Base-by-base conservation (phyloP, 2,329 filamentous ascomycete species). In the Cladophialophora yegresii region DNA sequence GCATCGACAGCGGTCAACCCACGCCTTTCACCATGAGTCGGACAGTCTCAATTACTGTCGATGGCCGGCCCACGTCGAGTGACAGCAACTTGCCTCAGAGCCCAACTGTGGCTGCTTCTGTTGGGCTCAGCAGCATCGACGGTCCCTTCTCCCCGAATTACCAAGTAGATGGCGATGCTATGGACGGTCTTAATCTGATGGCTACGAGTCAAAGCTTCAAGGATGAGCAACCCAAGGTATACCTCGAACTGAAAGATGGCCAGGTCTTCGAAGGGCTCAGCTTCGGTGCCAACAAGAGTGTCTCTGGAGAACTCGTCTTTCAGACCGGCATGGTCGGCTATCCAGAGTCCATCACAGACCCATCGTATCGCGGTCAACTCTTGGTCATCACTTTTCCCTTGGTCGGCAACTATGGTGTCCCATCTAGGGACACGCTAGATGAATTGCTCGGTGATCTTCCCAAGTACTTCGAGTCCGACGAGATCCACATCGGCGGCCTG, bases 261-360 rank as follows among this genome's bases (percentile, higher is more conserved):
- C 87, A 89, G 64, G 86, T 92, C 75, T 96, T 92, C 83, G 91
- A 96, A 77, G 95, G 95, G 72, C 92, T 91, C 83, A 96, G 92
- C 85, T 99, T 99, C 77, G 95, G 95, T 79, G 93, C 93, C 69
- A 85, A 91, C 75, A 96, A 93, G 85, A 96, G 91, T 81, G 87
- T 96, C 74, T 90, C 93, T 71, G 95, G 95, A 78, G 95, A 99
- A 84, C 84, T 99, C 77, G 95, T 99, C 80, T 99, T 99, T 83
- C 93, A 98, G 85, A 99, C 95, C 64, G 95, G 95, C 79, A 96
- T 98, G 93, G 95, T 98, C 72, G 95, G 95, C 75, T 99, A 99
- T 77, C 93, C 95, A 49, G 95, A 99, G 83, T 96, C 90, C 54
- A 88, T 93, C 84, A 93, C 90, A 74, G 90, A 93, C 74, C 90